Evolutionary conservation across 2,329 filamentous ascomycete genomes (phyloP), one percentile per base, ranked within the genome.

Genomic region (Botrytis fabae): DNA sequence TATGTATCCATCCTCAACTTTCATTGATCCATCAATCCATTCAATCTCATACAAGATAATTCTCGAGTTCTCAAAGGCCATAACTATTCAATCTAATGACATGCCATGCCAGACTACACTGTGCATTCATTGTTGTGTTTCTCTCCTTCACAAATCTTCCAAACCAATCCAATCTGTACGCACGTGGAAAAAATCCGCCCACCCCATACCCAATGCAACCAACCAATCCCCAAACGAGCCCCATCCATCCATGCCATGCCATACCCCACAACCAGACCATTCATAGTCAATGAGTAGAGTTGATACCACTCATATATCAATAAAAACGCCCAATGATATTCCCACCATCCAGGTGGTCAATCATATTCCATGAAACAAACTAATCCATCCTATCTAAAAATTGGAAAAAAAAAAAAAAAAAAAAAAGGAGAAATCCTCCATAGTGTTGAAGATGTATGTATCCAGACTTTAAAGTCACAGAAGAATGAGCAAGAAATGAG

Each of bases 391-490:
- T 61, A 51, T 70, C 57, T 61, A 72, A 51, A 22, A 28, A 28
- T 28, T 5, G n/a, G 2, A 28, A 2, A 28, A 28, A 2, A 28
- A 28, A 2, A 28, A 28, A 2, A 32, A 32, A 32, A 32, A 32
- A 54, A 18, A 25, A 25, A 32, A 44, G 20, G 25, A 48, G 10
- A 65, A 32, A 61, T 40, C 40, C 35, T 38, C 65, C 46, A n/a
- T 25, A 42, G n/a, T 64, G 38, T 38, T 64, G 9, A 54, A 71
- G 60, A 71, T 64, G n/a, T 38, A 48, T 71, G 20, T n/a, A 48
- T 71, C 44, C 69, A 63, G 69, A 71, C 69, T 65, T 71, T 65
- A 65, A 71, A 71, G 69, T 65, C 64, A 70, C 70, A 59, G 40
- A 69, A 62, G 48, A 70, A 46, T 46, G 8, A 18, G 46, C 4